These are phyloP conservation scores for Phytophthora tubulina DNA, from an alignment of 352 stramenopile species.

Conservation along the genomic window DNA sequence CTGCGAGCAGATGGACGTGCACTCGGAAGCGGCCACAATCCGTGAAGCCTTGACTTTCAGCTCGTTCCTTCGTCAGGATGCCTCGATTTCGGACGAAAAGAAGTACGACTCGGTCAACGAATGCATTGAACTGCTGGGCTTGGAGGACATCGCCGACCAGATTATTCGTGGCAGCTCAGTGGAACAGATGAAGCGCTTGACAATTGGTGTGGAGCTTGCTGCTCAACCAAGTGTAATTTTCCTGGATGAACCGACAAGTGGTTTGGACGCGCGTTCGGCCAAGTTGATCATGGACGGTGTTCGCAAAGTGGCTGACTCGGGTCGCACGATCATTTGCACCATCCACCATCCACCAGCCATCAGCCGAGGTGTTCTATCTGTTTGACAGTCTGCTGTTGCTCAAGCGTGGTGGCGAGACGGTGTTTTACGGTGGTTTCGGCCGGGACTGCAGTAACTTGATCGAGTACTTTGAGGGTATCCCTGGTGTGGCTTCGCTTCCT, in stretches of 20 bases:
- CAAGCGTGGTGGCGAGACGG: constrained; percentile 46
- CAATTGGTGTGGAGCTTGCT: constrained; percentile 52
- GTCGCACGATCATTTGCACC: constrained; percentile 16
- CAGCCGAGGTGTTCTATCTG: constrained; percentile 12
- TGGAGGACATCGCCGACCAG: constrained; percentile 60
- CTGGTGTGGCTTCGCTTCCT: constrained; percentile 39
- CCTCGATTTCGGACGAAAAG: constrained; percentile 30
- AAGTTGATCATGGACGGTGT: constrained; percentile 22
- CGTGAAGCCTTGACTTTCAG: constrained; percentile 43
- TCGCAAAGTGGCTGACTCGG: constrained; percentile 10
- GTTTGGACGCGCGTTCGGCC: constrained; percentile 39
- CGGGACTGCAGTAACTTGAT: constrained; percentile 41
- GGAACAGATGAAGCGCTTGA: constrained; percentile 28
- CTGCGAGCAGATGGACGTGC: constrained; percentile 34
- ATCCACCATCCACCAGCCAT: constrained; percentile 14
- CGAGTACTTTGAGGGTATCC: constrained; percentile 57
- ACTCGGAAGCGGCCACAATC: constrained; percentile 18
- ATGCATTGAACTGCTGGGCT: constrained; percentile 82
- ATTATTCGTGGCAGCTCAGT: constrained; percentile 44
- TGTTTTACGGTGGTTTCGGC: constrained; percentile 41
- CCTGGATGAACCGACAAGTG: constrained; percentile 55
- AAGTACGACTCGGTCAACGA: constrained; percentile 33
- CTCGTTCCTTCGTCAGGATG: constrained; percentile 71
- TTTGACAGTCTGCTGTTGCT: constrained; percentile 19
- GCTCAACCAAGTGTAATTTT: constrained; percentile 57